Conservation (phyloP, 306 rosid species). For the Trifolium subterraneum region DNA sequence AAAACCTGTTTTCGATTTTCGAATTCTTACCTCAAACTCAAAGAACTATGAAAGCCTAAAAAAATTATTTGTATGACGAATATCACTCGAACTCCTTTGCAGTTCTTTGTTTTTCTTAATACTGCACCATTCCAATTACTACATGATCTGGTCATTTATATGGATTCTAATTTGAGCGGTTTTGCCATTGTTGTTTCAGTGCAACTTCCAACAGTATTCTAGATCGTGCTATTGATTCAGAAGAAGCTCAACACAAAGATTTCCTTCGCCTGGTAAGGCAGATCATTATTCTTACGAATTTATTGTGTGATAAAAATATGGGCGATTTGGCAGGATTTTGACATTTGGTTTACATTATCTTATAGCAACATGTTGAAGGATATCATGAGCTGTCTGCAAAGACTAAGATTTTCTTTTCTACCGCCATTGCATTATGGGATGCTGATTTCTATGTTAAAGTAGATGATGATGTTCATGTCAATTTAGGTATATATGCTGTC, state of each 20-base stretch:
- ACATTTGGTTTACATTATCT: conserved; percentile 39
- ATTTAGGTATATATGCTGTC: conserved; percentile 67
- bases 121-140: neutral
- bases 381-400: conserved; percentile 96
- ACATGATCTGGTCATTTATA: neutral
- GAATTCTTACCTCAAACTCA: neutral
- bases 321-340: conserved; percentile 32
- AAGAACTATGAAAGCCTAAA: neutral
- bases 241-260: conserved; percentile 79
- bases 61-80: neutral
- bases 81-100: neutral
- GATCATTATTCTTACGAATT: conserved; percentile 34
- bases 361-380: conserved; percentile 97
- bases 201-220: conserved; percentile 98
- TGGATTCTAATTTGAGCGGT: conserved; percentile 44
- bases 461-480: conserved; percentile 98
- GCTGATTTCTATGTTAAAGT: conserved; percentile 97
- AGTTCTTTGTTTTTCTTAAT: neutral
- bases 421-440: conserved; percentile 90
- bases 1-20: neutral
- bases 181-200: conserved; percentile 54
- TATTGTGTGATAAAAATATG: conserved; percentile 18
- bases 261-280: conserved; percentile 58
- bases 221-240: conserved; percentile 97
- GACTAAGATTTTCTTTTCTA: conserved; percentile 88